Percentiles rank a stretch among this genome's conserved stretches.
Evolutionary conservation across 164 flowering plant genomes (phyloP).

Genomic region (Platanus orientalis): DNA sequence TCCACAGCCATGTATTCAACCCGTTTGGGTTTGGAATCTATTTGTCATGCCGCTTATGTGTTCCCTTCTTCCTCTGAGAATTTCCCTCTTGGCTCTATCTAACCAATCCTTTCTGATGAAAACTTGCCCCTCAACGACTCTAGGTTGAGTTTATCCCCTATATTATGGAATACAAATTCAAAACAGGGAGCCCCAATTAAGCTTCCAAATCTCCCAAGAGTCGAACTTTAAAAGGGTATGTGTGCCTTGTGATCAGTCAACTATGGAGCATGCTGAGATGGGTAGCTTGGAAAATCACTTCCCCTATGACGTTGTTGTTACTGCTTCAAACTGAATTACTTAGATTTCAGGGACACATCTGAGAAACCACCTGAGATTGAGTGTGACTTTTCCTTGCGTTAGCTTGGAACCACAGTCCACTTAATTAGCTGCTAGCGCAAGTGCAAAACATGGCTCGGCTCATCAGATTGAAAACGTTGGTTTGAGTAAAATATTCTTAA

Average conservation of each 20-base stretch:
- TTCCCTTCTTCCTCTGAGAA: constrained; percentile 29
- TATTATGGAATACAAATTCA: constrained; percentile 42
- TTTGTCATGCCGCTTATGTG: constrained; percentile 14
- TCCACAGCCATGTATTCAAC: constrained; percentile 15
- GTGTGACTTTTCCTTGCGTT: constrained; percentile 68
- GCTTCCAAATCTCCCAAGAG: constrained; percentile 18
- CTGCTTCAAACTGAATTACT: constrained; percentile 13
- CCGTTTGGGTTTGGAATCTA: constrained; percentile 19
- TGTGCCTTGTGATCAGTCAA: constrained; percentile 32
- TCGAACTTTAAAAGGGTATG: constrained; percentile 28
- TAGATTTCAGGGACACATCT: constrained; percentile 18
- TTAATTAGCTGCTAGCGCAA: constrained; percentile 8
- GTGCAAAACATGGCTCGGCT: constrained; percentile 14
- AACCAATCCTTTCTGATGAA: constrained; percentile 16
- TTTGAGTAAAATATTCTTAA: too few species aligned
- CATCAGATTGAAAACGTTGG: constrained; percentile 32
- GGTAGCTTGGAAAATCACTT: constrained; percentile 26
- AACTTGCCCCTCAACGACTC: constrained; percentile 16
- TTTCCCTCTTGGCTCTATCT: constrained; percentile 11
- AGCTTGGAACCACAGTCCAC: constrained; percentile 20
- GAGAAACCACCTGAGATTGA: constrained; percentile 22
- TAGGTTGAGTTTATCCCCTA: constrained; percentile 61
- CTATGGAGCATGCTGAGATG: constrained; percentile 27
- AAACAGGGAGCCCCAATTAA: constrained; percentile 19
- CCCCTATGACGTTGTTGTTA: constrained; percentile 17